A percentile compares a stretch with the other conserved stretches of the same genome.
These are phyloP conservation scores for Syzygium aromaticum DNA, from an alignment of 345 rosid genomes.

Conservation along the genomic window DNA sequence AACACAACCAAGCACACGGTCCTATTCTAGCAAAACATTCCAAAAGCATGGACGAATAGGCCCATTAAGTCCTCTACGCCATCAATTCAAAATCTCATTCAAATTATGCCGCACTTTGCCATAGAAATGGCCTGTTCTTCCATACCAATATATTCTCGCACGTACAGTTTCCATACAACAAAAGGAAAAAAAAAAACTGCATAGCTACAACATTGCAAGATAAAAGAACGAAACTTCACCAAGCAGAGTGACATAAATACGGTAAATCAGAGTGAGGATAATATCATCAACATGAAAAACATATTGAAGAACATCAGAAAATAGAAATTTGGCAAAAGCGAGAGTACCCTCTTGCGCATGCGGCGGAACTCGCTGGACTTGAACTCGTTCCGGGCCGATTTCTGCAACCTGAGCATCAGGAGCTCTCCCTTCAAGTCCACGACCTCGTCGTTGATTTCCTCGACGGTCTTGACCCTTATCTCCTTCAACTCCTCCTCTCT, in stretches of 20 bases:
- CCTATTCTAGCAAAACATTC: not conserved
- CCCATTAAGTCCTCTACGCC: not conserved
- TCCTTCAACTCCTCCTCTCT: slow-evolving; percentile 70
- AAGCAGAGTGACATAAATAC: not conserved
- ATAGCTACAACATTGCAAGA: not conserved
- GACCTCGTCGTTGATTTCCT: slow-evolving; percentile 76
- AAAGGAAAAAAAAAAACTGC: not conserved
- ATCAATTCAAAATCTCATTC: not conserved
- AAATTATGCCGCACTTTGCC: not conserved
- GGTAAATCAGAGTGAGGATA: not conserved
- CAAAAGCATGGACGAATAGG: not conserved
- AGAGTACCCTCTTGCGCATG: slow-evolving; percentile 71
- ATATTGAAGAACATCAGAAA: not conserved
- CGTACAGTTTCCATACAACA: not conserved
- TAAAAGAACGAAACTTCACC: not conserved
- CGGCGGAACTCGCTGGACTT: slow-evolving; percentile 81
- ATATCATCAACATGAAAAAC: not conserved
- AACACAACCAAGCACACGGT: not conserved
- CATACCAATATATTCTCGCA: not conserved
- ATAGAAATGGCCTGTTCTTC: not conserved
- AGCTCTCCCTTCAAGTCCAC: slow-evolving; percentile 91
- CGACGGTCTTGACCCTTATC: slow-evolving; percentile 59
- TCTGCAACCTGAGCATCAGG: slow-evolving; percentile 83
- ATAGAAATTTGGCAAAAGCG: not conserved
- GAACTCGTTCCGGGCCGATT: slow-evolving; percentile 79